Evolutionary conservation across 495 filamentous ascomycete species (phyloP), one percentile per base, ranked within the genome.

Genomic region (Trichocladium antarcticum): DNA sequence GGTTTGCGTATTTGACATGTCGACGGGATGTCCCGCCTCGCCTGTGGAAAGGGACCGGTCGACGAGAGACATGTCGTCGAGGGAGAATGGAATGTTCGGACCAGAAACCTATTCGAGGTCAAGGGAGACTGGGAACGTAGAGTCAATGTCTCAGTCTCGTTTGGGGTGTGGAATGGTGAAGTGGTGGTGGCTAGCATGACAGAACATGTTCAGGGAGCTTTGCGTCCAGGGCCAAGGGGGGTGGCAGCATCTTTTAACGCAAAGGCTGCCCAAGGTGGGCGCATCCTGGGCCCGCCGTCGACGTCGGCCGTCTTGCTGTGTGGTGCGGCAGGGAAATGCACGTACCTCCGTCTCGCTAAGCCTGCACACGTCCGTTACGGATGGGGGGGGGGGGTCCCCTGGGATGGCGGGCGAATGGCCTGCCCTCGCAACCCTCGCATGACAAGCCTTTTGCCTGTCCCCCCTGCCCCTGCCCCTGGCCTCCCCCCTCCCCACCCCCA

Each of bases 211-310:
- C 22, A 20, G 34, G 32, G 50, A 41, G 37, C 29, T 38, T n/a
- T n/a, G n/a, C n/a, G n/a, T n/a, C n/a, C n/a, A n/a, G n/a, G n/a
- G n/a, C n/a, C 46, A 43, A 42, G 42, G 54, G 28, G 54, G 51
- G 54, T 36, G 57, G 47, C 41, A 57, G 54, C 40, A 39, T 54
- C 49, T 59, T 59, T 59, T 54, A 54, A 57, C 40, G 54, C 15
- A 48, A 34, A 32, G 32, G 37, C 36, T 48, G 41, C 41, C 44
- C 42, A 43, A 45, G 37, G 45, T 55, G 36, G 47, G 50, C 50
- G 52, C 21, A 43, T 15, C 38, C 39, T 49, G 45, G 51, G 21
- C 45, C 47, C 54, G 43, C 53, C 47, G 32, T 51, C 43, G 41
- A 21, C 31, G 10, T 37, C 40, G 42, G 35, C 52, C 46, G 29